These are phyloP conservation scores for Lycium barbarum DNA, from an alignment of 257 asterid species.

Conservation along the genomic window DNA sequence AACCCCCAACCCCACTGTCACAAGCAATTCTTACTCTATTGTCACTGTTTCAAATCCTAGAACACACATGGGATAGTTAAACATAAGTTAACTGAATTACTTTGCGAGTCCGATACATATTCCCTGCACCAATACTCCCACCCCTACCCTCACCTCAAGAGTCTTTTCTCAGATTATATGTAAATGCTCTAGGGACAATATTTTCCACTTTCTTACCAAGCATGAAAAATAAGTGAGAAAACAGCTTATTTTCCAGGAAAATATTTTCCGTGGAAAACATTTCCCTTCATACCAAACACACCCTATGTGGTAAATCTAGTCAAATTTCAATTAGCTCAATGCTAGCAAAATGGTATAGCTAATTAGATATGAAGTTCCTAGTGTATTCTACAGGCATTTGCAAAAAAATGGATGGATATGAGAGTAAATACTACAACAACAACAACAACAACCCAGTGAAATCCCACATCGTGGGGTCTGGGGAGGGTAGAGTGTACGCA, in stretches of 20 bases:
- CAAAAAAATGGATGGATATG: neutral
- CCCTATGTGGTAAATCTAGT: neutral
- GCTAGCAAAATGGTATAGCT: neutral
- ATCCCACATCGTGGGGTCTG: too few species aligned
- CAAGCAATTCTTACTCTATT: neutral
- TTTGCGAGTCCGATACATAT: neutral
- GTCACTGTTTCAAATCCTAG: slow-evolving; percentile 5
- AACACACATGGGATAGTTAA: neutral
- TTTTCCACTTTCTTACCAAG: neutral
- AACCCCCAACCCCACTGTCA: neutral
- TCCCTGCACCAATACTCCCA: neutral
- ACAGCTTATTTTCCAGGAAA: neutral
- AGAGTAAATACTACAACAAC: neutral
- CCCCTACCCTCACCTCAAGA: neutral
- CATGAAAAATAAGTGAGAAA: neutral
- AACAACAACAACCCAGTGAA: too few species aligned
- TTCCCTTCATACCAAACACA: neutral
- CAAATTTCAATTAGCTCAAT: neutral
- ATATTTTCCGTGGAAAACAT: neutral
- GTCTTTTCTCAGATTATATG: neutral
- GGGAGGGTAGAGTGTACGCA: too few species aligned
- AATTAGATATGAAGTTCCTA: neutral
- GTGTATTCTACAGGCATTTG: neutral
- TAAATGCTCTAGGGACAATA: neutral
- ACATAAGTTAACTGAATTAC: neutral